Conservation (phyloP, 2,329 filamentous ascomycete genomes). For the Stagonosporopsis vannaccii region DNA sequence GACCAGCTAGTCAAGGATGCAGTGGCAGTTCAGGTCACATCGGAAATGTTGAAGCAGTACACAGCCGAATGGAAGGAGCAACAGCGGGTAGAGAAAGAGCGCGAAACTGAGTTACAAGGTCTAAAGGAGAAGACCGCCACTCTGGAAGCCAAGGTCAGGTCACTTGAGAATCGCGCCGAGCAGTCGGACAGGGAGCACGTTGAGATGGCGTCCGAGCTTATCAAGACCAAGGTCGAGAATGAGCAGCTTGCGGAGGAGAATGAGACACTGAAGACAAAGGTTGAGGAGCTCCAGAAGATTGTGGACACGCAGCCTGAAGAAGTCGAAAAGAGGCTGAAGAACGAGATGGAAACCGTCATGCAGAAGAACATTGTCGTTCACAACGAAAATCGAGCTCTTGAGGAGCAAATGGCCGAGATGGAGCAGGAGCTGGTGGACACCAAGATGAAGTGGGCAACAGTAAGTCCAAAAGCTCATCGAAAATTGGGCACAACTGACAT, state of each 20-base stretch:
- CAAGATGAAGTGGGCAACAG: conserved; percentile 95
- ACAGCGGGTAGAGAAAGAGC: conserved; percentile 79
- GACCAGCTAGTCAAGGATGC: conserved; percentile 94
- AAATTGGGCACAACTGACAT: conserved; percentile 49
- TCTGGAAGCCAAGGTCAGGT: conserved; percentile 78
- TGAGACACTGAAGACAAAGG: conserved; percentile 84
- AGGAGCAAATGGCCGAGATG: conserved; percentile 89
- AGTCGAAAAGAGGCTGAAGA: conserved; percentile 80
- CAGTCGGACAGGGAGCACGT: conserved; percentile 91
- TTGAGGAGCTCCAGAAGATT: conserved; percentile 82
- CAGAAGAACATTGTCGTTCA: conserved; percentile 91
- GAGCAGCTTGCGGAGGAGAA: conserved; percentile 89
- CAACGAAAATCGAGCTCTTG: conserved; percentile 86
- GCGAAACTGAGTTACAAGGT: conserved; percentile 79
- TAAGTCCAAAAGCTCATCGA: conserved; percentile 60
- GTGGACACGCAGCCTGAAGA: conserved; percentile 91
- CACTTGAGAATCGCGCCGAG: conserved; percentile 86
- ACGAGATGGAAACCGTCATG: conserved; percentile 91
- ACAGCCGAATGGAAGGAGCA: conserved; percentile 92
- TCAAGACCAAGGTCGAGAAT: conserved; percentile 92
- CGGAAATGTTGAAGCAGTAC: conserved; percentile 82
- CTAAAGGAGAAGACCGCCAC: conserved; percentile 65
- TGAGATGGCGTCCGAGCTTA: conserved; percentile 86
- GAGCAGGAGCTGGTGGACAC: conserved; percentile 91
- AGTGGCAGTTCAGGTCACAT: conserved; percentile 83